phyloP scores from a whole-genome alignment of 805 yeast species.

The Pichia nakasei region DNA sequence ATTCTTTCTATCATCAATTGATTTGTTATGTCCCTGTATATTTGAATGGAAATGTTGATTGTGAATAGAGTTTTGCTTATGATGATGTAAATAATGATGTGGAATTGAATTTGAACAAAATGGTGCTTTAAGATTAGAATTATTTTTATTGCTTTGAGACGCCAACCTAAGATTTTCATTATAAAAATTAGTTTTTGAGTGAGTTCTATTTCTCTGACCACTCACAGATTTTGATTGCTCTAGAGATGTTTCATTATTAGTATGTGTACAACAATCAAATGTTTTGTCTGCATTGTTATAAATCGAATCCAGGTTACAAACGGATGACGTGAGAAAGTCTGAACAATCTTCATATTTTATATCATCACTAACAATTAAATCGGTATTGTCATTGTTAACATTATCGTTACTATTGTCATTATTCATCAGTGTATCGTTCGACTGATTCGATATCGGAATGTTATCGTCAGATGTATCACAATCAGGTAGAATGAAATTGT shows the following conservation, averaged over 20 bases:
- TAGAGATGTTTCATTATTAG: background rate
- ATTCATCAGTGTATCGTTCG: background rate
- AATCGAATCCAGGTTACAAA: background rate
- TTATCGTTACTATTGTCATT: background rate
- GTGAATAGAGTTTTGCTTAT: constrained; percentile 32
- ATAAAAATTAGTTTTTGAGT: too few species aligned
- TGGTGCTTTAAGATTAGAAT: background rate
- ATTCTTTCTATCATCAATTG: constrained; percentile 18
- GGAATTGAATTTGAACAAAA: background rate
- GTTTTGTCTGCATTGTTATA: background rate
- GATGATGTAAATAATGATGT: constrained; percentile 18
- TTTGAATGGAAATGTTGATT: constrained; percentile 23
- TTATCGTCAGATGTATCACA: constrained; percentile 5
- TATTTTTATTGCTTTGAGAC: background rate
- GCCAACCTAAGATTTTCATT: background rate
- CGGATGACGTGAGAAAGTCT: constrained; percentile 10
- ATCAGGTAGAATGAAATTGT: constrained; percentile 23
- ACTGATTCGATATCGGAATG: background rate
- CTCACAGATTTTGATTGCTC: too few species aligned
- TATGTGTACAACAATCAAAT: background rate
- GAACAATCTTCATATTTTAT: background rate
- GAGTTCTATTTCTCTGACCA: background rate
- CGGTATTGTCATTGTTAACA: background rate
- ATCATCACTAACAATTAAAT: background rate
- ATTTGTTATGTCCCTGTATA: background rate